Conservation (phyloP, 192 early-diverging fungal genomes). For the Backusella australiensis region DNA sequence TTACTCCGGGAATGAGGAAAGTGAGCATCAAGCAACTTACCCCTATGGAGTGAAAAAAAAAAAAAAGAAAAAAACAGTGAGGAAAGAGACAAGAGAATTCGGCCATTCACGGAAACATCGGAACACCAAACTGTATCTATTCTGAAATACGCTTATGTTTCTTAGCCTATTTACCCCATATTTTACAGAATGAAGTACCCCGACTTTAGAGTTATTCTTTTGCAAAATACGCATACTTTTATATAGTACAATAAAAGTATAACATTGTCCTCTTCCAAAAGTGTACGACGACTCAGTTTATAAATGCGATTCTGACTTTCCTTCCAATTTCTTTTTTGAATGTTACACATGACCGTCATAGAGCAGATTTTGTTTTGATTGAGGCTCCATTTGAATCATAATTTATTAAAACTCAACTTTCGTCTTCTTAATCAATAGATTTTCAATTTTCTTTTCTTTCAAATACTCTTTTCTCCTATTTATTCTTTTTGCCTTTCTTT, state of each 20-base stretch:
- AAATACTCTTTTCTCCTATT: not conserved
- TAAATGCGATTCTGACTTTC: not conserved
- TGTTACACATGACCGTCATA: slow-evolving; percentile 13
- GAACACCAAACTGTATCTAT: slow-evolving; percentile 11
- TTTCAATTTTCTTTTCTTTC: not conserved
- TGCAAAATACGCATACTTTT: slow-evolving; percentile 8
- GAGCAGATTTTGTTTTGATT: slow-evolving; percentile 6
- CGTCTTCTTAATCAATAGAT: not conserved
- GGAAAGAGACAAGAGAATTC: not conserved
- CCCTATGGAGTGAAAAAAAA: not conserved
- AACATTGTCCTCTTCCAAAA: not conserved
- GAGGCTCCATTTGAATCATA: slow-evolving; percentile 16
- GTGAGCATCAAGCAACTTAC: not conserved
- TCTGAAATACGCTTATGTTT: not conserved
- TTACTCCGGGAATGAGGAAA: not conserved
- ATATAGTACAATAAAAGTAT: not conserved
- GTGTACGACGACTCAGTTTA: not conserved
- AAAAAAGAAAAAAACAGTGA: not conserved
- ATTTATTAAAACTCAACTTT: slow-evolving; percentile 6
- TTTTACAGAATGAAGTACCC: not conserved
- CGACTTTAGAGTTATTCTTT: slow-evolving; percentile 19
- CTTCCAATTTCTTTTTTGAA: not conserved
- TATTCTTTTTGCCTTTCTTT: not conserved
- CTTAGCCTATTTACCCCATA: not conserved
- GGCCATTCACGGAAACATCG: slow-evolving; percentile 21